Evolutionary conservation across 2,329 filamentous ascomycete species (phyloP).

Genomic region (Ophiostoma ulmi): DNA sequence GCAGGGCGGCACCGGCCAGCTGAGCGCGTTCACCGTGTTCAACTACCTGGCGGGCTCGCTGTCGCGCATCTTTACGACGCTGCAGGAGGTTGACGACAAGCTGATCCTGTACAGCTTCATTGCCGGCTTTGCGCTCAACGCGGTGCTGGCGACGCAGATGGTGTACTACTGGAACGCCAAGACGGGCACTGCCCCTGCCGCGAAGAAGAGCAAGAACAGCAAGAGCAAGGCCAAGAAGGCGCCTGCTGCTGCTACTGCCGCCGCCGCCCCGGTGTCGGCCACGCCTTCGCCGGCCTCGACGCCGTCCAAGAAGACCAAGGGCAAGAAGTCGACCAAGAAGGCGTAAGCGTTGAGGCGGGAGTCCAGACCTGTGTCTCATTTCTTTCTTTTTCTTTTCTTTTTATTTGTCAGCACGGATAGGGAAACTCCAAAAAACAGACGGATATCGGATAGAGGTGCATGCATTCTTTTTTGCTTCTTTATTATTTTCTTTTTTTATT

Average conservation of each 20-base stretch:
- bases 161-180: conserved; percentile 86
- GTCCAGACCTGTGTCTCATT: not conserved
- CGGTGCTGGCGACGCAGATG: conserved; percentile 83
- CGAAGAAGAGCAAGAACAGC: conserved; percentile 29
- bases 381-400: not conserved
- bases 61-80: conserved; percentile 91
- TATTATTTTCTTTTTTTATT: not conserved
- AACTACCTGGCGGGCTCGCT: conserved; percentile 94
- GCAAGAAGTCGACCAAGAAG: conserved; percentile 23
- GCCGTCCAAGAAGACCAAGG: conserved; percentile 20
- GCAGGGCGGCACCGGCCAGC: conserved; percentile 84
- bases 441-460: conserved; percentile 12
- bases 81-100: conserved; percentile 96
- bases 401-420: conserved; percentile 6
- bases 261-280: not conserved
- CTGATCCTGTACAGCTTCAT: conserved; percentile 93
- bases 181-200: not conserved
- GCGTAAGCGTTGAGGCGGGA: not conserved
- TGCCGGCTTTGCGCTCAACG: conserved; percentile 84
- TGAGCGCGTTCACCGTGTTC: conserved; percentile 96
- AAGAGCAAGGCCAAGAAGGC: conserved; percentile 10
- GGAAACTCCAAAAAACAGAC: conserved; percentile 9
- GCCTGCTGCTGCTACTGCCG: not conserved
- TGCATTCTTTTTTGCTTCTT: not conserved
- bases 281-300: not conserved